Evolutionary conservation across 495 filamentous ascomycete genomes (phyloP).

Genomic region (Saxispiralis lemnorum): DNA sequence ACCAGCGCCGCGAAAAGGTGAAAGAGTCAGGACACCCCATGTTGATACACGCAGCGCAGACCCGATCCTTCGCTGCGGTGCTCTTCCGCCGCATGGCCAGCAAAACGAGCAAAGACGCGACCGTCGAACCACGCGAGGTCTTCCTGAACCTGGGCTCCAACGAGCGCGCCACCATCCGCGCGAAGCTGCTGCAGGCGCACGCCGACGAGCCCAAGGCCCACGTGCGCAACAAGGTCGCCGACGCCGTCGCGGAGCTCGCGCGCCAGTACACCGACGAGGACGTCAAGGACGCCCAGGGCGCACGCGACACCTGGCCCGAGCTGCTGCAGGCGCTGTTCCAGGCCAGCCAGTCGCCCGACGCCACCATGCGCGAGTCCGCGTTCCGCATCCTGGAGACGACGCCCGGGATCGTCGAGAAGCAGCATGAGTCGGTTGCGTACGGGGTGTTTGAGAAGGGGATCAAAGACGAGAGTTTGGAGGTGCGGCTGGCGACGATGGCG

Average conservation of each 20-base stretch:
- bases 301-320: slow-evolving; percentile 64
- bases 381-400: slow-evolving; percentile 91
- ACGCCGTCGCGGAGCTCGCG: slow-evolving; percentile 87
- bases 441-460: slow-evolving; percentile 79
- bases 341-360: slow-evolving; percentile 66
- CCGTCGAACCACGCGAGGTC: slow-evolving; percentile 56
- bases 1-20: too few species aligned
- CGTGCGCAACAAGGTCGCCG: slow-evolving; percentile 86
- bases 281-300: slow-evolving; percentile 7
- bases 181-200: slow-evolving; percentile 62
- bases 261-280: slow-evolving; percentile 75
- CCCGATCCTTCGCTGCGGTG: slow-evolving; percentile 76
- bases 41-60: slow-evolving; percentile 33
- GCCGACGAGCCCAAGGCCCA: slow-evolving; percentile 47
- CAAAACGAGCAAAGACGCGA: slow-evolving; percentile 59
- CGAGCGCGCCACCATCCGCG: slow-evolving; percentile 60
- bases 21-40: not conserved
- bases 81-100: slow-evolving; percentile 86
- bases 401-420: slow-evolving; percentile 87
- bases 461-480: slow-evolving; percentile 64
- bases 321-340: slow-evolving; percentile 70
- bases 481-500: slow-evolving; percentile 87
- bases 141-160: slow-evolving; percentile 57
- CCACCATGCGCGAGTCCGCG: slow-evolving; percentile 69
- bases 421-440: slow-evolving; percentile 74